These are phyloP conservation scores for Botryotinia calthae DNA, from an alignment of 2,329 filamentous ascomycete genomes.

Conservation along the genomic window DNA sequence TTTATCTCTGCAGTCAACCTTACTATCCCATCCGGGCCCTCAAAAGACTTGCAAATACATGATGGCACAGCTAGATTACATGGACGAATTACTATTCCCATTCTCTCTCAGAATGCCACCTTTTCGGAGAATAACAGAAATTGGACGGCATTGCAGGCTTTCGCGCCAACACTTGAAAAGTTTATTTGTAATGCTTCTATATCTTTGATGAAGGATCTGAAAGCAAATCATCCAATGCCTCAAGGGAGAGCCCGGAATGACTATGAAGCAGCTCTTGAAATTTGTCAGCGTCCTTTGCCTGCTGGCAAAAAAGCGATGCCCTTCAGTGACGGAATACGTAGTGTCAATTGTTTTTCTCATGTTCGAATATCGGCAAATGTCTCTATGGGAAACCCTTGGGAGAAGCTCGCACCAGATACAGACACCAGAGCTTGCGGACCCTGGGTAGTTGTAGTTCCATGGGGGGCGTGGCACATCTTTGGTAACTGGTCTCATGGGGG, in stretches of 20 bases:
- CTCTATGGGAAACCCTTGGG: neutral
- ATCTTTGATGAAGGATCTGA: neutral
- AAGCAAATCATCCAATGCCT: neutral
- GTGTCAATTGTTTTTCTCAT: neutral
- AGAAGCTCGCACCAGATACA: neutral
- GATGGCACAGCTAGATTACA: fast-evolving
- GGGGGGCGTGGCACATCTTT: fast-evolving
- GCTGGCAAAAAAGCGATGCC: neutral
- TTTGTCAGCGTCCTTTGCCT: neutral
- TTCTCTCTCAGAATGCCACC: neutral
- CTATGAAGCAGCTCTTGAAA: neutral
- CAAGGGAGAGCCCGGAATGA: neutral
- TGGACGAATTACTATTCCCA: neutral
- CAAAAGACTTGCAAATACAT: neutral
- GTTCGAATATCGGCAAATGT: neutral
- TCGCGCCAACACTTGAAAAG: neutral
- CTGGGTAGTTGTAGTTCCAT: neutral
- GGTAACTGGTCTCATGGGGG: neutral
- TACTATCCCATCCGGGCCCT: neutral
- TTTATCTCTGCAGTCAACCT: neutral
- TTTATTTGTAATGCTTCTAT: neutral
- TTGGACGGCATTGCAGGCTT: neutral
- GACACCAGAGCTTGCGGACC: neutral
- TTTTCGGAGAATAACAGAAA: neutral
- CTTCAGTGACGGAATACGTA: neutral